Conservation (phyloP, 164 flowering plant genomes). For the Liquidambar formosana region DNA sequence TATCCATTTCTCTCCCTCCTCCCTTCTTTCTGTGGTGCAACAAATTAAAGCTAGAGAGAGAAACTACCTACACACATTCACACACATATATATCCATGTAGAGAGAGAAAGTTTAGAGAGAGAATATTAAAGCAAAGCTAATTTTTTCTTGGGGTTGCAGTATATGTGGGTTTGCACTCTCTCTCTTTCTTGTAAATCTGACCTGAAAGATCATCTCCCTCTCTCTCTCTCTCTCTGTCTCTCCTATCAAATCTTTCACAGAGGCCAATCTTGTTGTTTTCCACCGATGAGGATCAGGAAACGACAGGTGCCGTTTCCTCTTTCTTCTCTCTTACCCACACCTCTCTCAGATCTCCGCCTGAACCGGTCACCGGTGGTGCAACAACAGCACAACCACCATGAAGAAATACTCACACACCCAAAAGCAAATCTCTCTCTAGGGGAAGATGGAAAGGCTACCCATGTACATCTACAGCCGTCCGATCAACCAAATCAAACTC, state of each 20-base stretch:
- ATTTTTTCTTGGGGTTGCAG: slow-evolving; percentile 14
- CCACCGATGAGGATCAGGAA: slow-evolving; percentile 55
- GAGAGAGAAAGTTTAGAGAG: slow-evolving; percentile 16
- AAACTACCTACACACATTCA: not conserved
- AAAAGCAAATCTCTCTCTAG: slow-evolving; percentile 3
- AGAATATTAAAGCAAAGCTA: no score
- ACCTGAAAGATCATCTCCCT: slow-evolving; percentile 11
- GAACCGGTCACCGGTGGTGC: slow-evolving; percentile 32
- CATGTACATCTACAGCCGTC: slow-evolving; percentile 15
- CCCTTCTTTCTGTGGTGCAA: slow-evolving; percentile 47
- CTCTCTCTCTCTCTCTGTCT: not conserved
- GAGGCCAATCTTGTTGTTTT: slow-evolving; percentile 4
- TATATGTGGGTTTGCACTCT: slow-evolving; percentile 15
- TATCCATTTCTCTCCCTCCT: no score
- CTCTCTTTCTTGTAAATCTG: slow-evolving; percentile 7
- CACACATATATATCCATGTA: not conserved
- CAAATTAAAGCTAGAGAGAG: slow-evolving; percentile 56
- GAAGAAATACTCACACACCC: slow-evolving; percentile 18
- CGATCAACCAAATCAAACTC: slow-evolving; percentile 25
- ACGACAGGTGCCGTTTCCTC: slow-evolving; percentile 39
- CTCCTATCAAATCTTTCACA: not conserved
- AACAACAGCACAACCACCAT: no score
- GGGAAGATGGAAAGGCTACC: no score
- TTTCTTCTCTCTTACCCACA: slow-evolving; percentile 31
- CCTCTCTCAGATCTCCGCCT: slow-evolving; percentile 46